These are phyloP conservation scores for Kwoniella sp. DNA, from an alignment of 768 basidiomycete species.

Conservation along the genomic window DNA sequence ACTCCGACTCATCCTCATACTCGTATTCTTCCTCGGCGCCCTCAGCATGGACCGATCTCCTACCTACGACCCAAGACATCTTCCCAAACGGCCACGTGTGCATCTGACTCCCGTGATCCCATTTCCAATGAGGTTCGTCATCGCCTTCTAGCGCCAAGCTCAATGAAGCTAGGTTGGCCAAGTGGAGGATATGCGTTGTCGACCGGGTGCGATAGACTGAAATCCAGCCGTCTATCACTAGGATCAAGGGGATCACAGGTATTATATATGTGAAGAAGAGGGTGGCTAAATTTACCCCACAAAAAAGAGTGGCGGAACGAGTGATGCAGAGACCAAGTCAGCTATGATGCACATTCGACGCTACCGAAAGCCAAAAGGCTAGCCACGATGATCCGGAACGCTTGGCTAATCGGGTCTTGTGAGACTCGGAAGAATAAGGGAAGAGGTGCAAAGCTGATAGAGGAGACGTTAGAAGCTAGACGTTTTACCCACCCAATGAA, in stretches of 20 bases:
- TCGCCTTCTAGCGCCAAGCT: slow-evolving; percentile 33
- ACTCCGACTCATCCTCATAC: too few species aligned
- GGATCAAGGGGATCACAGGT: slow-evolving; percentile 49
- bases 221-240: slow-evolving; percentile 49
- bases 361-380: too few species aligned
- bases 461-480: too few species aligned
- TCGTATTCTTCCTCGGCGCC: not conserved
- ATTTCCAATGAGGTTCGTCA: slow-evolving; percentile 42
- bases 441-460: too few species aligned
- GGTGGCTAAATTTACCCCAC: too few species aligned
- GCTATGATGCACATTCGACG: too few species aligned
- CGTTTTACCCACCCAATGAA: slow-evolving; percentile 7
- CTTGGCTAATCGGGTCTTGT: too few species aligned
- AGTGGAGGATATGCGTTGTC: slow-evolving; percentile 34
- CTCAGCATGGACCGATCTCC: slow-evolving; percentile 6
- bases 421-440: too few species aligned
- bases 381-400: too few species aligned
- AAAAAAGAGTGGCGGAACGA: too few species aligned
- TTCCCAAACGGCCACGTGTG: slow-evolving; percentile 40
- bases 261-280: slow-evolving; percentile 53
- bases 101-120: slow-evolving; percentile 40
- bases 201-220: slow-evolving; percentile 43
- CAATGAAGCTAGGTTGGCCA: slow-evolving; percentile 28
- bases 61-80: slow-evolving; percentile 41
- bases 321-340: not conserved